These are phyloP conservation scores for Onygenales sp. DNA, from an alignment of 2,329 filamentous ascomycete species.

Conservation along the genomic window DNA sequence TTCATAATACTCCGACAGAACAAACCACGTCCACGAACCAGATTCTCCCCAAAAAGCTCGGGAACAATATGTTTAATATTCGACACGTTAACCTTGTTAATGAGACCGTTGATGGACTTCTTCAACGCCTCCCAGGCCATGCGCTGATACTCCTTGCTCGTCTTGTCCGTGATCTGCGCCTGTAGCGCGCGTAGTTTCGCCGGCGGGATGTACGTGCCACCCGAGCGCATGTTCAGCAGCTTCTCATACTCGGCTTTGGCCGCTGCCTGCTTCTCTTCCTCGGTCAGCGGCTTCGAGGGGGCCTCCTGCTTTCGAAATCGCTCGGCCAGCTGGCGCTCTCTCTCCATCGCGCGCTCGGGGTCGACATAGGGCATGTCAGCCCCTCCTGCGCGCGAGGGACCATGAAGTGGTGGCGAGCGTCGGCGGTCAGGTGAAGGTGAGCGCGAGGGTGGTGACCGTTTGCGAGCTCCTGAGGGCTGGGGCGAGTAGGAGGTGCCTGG, in stretches of 20 bases:
- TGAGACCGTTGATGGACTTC: conserved; percentile 95
- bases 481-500: conserved; percentile 40
- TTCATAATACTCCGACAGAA: conserved; percentile 98
- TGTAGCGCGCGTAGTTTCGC: conserved; percentile 84
- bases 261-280: conserved; percentile 76
- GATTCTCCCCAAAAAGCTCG: conserved; percentile 89
- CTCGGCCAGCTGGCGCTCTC: conserved; percentile 43
- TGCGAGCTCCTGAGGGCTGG: conserved; percentile 41
- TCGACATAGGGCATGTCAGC: conserved; percentile 40
- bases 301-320: conserved; percentile 41
- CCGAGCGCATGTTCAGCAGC: conserved; percentile 82
- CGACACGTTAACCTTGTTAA: conserved; percentile 97
- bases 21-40: conserved; percentile 80
- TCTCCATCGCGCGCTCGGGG: conserved; percentile 38
- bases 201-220: conserved; percentile 92
- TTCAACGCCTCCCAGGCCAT: conserved; percentile 99
- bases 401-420: conserved; percentile 33
- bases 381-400: conserved; percentile 21
- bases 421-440: conserved; percentile 44
- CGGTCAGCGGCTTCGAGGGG: conserved; percentile 47
- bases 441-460: conserved; percentile 47
- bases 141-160: conserved; percentile 92
- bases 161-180: conserved; percentile 93
- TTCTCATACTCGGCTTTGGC: conserved; percentile 92
- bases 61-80: conserved; percentile 98